A percentile compares a stretch with the other conserved stretches of the same genome.
Evolutionary conservation across 176 grass and related monocot species (phyloP).

Genomic region (Cenchrus americanus): DNA sequence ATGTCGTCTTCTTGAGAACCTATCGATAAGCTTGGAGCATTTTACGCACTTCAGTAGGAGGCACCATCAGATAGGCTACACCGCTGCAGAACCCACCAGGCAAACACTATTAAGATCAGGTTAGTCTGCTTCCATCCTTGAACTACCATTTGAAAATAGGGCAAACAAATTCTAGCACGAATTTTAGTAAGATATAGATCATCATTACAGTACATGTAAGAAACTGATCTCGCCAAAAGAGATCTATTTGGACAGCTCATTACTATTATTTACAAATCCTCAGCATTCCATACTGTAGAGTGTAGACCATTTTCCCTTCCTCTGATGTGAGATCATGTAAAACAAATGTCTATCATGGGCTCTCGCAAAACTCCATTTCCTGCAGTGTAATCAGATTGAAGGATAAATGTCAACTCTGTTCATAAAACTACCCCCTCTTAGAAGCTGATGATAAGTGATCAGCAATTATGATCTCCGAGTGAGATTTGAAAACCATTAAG

Average conservation of each 20-base stretch:
- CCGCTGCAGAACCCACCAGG: background rate
- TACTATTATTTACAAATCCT: constrained; percentile 65
- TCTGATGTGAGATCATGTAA: constrained; percentile 8
- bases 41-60: background rate
- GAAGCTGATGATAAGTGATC: background rate
- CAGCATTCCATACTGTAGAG: constrained; percentile 20
- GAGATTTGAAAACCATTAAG: constrained; percentile 17
- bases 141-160: background rate
- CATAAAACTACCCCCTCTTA: background rate
- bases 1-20: too few relatives aligned
- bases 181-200: constrained; percentile 6
- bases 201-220: constrained; percentile 37
- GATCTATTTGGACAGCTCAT: constrained; percentile 10
- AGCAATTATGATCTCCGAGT: background rate
- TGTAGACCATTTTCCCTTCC: constrained; percentile 20
- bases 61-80: background rate
- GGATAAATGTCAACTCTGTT: background rate
- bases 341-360: constrained; percentile 51
- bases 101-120: background rate
- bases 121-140: background rate
- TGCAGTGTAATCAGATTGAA: constrained; percentile 38
- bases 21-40: background rate
- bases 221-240: constrained; percentile 33
- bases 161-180: constrained; percentile 23
- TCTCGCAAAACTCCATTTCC: constrained; percentile 95